These are phyloP conservation scores for Salix brachista DNA, from an alignment of 345 rosid genomes.

Conservation along the genomic window DNA sequence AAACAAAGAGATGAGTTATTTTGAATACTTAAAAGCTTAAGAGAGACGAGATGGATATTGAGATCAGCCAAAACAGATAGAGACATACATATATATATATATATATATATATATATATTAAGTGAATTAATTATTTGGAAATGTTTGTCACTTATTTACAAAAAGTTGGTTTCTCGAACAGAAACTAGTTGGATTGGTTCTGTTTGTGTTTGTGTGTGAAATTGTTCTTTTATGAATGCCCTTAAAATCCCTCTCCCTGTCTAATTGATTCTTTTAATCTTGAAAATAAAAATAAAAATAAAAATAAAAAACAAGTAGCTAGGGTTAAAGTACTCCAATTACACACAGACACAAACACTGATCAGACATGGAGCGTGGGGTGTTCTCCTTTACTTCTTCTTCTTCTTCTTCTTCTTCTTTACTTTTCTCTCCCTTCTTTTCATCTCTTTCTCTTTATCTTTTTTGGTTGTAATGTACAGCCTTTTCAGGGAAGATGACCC, in stretches of 20 bases:
- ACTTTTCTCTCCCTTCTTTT: slow-evolving; percentile 9
- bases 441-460: slow-evolving; percentile 32
- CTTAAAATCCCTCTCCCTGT: not conserved
- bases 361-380: slow-evolving; percentile 48
- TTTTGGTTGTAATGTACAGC: slow-evolving; percentile 23
- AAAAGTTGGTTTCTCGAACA: slow-evolving; percentile 12
- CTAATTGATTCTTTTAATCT: not conserved
- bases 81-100: slow-evolving; percentile 10
- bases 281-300: not conserved
- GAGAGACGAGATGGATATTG: not conserved
- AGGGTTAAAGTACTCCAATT: slow-evolving; percentile 13
- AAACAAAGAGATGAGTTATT: slow-evolving; percentile 5
- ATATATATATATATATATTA: too few relatives aligned
- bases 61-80: slow-evolving; percentile 30
- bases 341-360: not conserved
- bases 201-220: slow-evolving; percentile 1
- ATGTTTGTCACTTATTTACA: slow-evolving; percentile 26
- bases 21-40: not conserved
- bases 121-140: slow-evolving; percentile 22
- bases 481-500: slow-evolving; percentile 35
- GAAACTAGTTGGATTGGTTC: slow-evolving; percentile 1
- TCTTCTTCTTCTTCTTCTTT: too few relatives aligned
- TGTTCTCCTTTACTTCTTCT: slow-evolving; percentile 21
- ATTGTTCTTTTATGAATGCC: slow-evolving; percentile 1
- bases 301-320: not conserved